A percentile compares a stretch with the other conserved stretches of the same genome.
Conservation (phyloP, 495 filamentous ascomycete species). For the Sphaerosporella brunnea region DNA sequence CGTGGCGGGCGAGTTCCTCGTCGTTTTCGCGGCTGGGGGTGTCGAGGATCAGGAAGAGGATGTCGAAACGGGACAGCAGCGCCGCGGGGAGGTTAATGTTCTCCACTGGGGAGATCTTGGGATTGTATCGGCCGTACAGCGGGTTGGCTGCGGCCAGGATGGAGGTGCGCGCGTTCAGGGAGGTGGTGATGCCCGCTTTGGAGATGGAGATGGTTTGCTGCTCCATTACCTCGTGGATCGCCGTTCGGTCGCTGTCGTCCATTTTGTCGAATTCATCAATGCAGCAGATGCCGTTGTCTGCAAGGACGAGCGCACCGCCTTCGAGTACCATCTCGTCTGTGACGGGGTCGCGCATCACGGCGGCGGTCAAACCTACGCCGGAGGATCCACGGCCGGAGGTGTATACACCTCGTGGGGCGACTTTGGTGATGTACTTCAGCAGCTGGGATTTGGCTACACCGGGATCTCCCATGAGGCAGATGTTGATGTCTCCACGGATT, state of each 20-base stretch:
- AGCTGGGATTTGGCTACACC: constrained; percentile 98
- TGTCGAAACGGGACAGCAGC: constrained; percentile 86
- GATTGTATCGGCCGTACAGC: constrained; percentile 94
- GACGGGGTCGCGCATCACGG: constrained; percentile 95
- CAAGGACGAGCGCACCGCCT: constrained; percentile 85
- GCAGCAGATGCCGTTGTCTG: constrained; percentile 97
- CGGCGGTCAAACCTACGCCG: constrained; percentile 91
- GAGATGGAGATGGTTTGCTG: constrained; percentile 98
- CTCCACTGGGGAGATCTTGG: constrained; percentile 84
- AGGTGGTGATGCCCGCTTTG: constrained; percentile 92
- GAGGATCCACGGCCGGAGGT: constrained; percentile 91
- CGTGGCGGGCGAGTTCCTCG: constrained; percentile 85
- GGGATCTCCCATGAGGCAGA: constrained; percentile 97
- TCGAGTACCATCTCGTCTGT: constrained; percentile 98
- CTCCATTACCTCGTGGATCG: constrained; percentile 99
- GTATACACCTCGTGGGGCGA: constrained; percentile 91
- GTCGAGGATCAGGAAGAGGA: constrained; percentile 91
- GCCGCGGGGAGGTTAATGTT: constrained; percentile 97
- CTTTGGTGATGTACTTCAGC: constrained; percentile 95
- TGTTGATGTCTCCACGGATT: constrained; percentile 95
- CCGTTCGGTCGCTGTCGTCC: constrained; percentile 90
- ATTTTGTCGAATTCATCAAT: constrained; percentile 99
- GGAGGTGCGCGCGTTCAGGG: constrained; percentile 85
- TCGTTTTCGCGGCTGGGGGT: constrained; percentile 74
- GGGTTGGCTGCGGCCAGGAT: constrained; percentile 98